A percentile compares a stretch with the other conserved stretches of the same genome.
Evolutionary conservation across 164 flowering plant genomes (phyloP).

Genomic region (Chimonanthus praecox): DNA sequence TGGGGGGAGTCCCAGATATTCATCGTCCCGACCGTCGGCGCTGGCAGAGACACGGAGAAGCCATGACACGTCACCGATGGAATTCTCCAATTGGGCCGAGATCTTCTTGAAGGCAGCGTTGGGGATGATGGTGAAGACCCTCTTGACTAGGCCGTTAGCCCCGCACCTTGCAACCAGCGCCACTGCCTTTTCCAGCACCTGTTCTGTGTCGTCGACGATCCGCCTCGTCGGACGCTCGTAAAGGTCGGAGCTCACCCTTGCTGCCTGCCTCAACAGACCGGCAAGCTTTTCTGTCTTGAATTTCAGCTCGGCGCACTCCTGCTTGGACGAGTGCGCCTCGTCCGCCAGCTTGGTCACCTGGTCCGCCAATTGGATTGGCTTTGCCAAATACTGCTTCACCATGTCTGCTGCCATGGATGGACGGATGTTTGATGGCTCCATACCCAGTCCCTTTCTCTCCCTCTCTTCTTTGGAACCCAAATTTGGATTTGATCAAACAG

Average conservation of each 20-base stretch:
- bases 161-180: slow-evolving; percentile 64
- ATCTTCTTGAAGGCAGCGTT: slow-evolving; percentile 61
- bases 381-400: slow-evolving; percentile 57
- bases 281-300: slow-evolving; percentile 68
- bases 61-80: slow-evolving; percentile 85
- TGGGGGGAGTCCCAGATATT: slow-evolving; percentile 78
- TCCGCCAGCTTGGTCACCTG: slow-evolving; percentile 59
- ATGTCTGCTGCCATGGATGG: slow-evolving; percentile 29
- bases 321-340: slow-evolving; percentile 41
- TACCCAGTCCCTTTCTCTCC: too few relatives aligned
- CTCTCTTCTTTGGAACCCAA: too few relatives aligned
- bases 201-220: slow-evolving; percentile 78
- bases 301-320: slow-evolving; percentile 63
- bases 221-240: slow-evolving; percentile 88
- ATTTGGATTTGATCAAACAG: too few relatives aligned
- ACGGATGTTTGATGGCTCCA: too few relatives aligned
- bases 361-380: slow-evolving; percentile 73
- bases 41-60: slow-evolving; percentile 73
- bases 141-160: slow-evolving; percentile 44
- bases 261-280: slow-evolving; percentile 68
- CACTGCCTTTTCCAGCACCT: slow-evolving; percentile 66
- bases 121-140: slow-evolving; percentile 81
- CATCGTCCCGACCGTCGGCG: slow-evolving; percentile 48
- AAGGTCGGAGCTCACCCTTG: slow-evolving; percentile 59
- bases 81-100: slow-evolving; percentile 62